These are phyloP conservation scores for Prunus davidiana DNA, from an alignment of 306 rosid genomes.

Conservation along the genomic window DNA sequence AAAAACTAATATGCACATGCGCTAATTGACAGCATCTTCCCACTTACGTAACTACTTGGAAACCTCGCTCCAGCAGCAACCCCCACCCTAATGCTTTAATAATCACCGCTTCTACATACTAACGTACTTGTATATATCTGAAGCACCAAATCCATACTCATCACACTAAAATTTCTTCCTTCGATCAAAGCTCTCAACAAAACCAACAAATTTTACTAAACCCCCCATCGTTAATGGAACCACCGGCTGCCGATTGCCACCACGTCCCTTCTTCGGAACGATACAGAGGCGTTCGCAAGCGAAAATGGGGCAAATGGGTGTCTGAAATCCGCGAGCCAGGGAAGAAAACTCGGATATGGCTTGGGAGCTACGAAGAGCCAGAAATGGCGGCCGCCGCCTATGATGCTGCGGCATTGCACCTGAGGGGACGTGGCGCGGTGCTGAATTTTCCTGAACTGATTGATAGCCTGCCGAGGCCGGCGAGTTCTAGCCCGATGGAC, in stretches of 20 bases:
- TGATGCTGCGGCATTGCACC: conserved; percentile 77
- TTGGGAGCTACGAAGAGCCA: conserved; percentile 69
- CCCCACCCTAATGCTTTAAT: not conserved
- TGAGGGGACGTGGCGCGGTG: conserved; percentile 44
- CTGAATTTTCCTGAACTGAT: conserved; percentile 71
- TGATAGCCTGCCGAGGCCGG: conserved; percentile 49
- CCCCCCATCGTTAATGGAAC: conserved; percentile 27
- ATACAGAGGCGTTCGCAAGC: conserved; percentile 69
- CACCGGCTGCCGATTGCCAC: conserved; percentile 5
- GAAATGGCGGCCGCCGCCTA: conserved; percentile 94
- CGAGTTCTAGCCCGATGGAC: conserved; percentile 47
- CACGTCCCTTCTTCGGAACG: conserved; percentile 9
- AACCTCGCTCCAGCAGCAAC: conserved; percentile 25
- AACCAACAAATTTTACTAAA: not conserved
- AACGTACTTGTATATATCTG: not conserved
- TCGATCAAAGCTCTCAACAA: not conserved
- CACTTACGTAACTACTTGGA: conserved; percentile 56
- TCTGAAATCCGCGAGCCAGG: conserved; percentile 90
- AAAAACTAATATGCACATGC: conserved; percentile 26
- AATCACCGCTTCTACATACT: not conserved
- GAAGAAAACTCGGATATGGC: conserved; percentile 78
- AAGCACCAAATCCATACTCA: not conserved
- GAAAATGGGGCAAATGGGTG: conserved; percentile 98
- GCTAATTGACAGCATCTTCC: conserved; percentile 59
- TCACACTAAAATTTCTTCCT: not conserved